These are phyloP conservation scores for Isabelozyma rhagii DNA, from an alignment of 805 yeast genomes.

Conservation along the genomic window DNA sequence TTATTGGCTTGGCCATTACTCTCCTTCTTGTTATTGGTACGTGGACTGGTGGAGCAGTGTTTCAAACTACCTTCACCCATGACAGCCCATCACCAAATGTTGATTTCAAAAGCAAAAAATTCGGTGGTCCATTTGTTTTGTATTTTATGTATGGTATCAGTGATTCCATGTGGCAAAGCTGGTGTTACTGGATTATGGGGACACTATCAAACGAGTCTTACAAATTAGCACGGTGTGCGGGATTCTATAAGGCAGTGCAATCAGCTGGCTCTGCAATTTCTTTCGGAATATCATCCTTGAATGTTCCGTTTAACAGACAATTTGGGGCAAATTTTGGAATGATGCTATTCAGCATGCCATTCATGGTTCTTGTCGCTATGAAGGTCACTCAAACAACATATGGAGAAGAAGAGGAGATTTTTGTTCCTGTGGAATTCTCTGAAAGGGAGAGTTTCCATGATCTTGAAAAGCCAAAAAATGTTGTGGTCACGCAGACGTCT, in stretches of 20 bases:
- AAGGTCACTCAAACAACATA: constrained; percentile 8
- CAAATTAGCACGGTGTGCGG: constrained; percentile 7
- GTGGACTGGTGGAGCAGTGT: constrained; percentile 7
- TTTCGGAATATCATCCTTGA: constrained; percentile 9
- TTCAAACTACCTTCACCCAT: constrained; percentile 4
- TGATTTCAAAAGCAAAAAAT: too few relatives aligned
- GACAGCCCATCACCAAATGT: not conserved
- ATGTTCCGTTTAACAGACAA: constrained; percentile 3
- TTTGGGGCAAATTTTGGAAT: constrained; percentile 5
- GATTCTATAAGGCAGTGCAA: constrained; percentile 8
- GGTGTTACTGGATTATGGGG: too few relatives aligned
- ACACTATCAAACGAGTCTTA: constrained; percentile 10
- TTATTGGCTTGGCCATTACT: constrained; percentile 4
- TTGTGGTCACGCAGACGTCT: too few relatives aligned
- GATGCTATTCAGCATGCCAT: constrained; percentile 5
- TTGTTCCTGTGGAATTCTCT: too few relatives aligned
- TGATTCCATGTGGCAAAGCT: too few relatives aligned
- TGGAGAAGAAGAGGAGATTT: constrained; percentile 4
- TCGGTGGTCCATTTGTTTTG: too few relatives aligned
- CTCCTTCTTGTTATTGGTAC: constrained; percentile 4
- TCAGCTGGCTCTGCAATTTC: constrained; percentile 10
- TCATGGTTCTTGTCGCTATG: constrained; percentile 6
- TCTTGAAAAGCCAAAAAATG: too few relatives aligned
- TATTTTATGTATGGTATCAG: too few relatives aligned
- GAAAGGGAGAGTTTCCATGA: too few relatives aligned